Percentiles rank a stretch among this genome's conserved stretches.
These are phyloP conservation scores for Adenanthera pavonina DNA, from an alignment of 306 rosid species.

Conservation along the genomic window DNA sequence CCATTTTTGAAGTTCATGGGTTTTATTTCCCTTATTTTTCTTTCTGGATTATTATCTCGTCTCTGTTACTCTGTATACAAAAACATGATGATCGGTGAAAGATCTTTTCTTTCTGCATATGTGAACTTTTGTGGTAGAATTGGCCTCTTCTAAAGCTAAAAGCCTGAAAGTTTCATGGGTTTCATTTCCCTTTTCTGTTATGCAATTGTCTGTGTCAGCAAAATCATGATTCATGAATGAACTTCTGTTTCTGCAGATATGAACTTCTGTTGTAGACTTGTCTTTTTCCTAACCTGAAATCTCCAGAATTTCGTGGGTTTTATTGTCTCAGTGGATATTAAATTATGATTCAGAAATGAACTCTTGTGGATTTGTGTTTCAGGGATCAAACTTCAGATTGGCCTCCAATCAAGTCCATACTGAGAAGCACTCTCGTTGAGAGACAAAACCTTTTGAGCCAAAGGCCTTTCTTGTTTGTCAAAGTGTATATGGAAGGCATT, in stretches of 20 bases:
- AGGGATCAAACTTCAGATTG: conserved; percentile 51
- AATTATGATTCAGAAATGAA: conserved; percentile 3
- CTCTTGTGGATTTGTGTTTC: conserved; percentile 2
- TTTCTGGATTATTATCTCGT: neutral
- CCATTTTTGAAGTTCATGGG: neutral
- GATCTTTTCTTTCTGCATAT: neutral
- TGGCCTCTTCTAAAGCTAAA: conserved; percentile 15
- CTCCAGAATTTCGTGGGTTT: neutral
- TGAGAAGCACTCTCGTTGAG: conserved; percentile 52
- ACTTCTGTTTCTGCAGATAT: conserved; percentile 5
- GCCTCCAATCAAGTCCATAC: conserved; percentile 59
- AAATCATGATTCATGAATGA: neutral
- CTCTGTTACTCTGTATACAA: neutral
- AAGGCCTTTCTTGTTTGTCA: conserved; percentile 51
- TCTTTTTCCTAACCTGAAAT: neutral
- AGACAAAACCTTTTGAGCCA: conserved; percentile 39
- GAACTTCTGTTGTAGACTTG: neutral
- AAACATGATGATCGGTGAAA: neutral
- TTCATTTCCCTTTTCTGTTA: neutral
- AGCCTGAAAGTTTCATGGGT: conserved; percentile 1
- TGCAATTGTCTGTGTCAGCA: neutral
- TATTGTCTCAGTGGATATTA: neutral
- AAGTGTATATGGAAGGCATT: conserved; percentile 62
- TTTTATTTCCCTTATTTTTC: neutral
- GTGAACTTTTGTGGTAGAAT: neutral